phyloP scores from a whole-genome alignment of 2,329 filamentous ascomycete species.

The Lachnellula cervina region DNA sequence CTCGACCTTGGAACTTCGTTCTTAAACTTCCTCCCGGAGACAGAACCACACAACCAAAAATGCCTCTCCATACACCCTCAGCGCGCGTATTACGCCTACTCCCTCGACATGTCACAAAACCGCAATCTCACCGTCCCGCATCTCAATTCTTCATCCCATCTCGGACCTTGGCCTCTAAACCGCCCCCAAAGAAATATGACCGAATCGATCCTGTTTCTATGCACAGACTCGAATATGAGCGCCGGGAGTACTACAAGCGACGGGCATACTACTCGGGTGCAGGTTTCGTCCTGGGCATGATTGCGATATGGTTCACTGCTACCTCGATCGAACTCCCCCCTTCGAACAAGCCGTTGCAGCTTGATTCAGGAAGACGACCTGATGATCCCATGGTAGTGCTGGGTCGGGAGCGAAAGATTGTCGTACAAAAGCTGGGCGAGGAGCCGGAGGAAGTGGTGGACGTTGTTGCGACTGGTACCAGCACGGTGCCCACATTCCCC shows the following conservation, averaged over 20 bases:
- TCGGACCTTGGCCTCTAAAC: constrained; percentile 5
- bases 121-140: constrained; percentile 6
- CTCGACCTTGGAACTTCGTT: background rate
- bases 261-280: constrained; percentile 25
- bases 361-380: constrained; percentile 13
- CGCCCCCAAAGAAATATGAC: background rate
- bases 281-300: constrained; percentile 27
- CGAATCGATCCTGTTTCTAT: constrained; percentile 25
- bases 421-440: constrained; percentile 28
- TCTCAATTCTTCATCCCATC: background rate
- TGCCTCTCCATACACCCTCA: constrained; percentile 20
- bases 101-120: background rate
- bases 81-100: constrained; percentile 7
- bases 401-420: constrained; percentile 27
- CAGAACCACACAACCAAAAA: constrained; percentile 4
- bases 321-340: constrained; percentile 25
- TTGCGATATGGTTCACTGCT: constrained; percentile 30
- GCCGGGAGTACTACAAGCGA: constrained; percentile 27
- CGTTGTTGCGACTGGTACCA: constrained; percentile 28
- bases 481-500: constrained; percentile 30
- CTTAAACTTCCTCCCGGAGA: background rate
- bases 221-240: constrained; percentile 25
- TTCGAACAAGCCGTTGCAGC: constrained; percentile 4
- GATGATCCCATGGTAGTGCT: constrained; percentile 27
- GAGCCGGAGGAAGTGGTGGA: constrained; percentile 37